Evolutionary conservation across 768 basidiomycete species (phyloP), one percentile per base, ranked within the genome.

Genomic region (Rhizopogon vulgaris): DNA sequence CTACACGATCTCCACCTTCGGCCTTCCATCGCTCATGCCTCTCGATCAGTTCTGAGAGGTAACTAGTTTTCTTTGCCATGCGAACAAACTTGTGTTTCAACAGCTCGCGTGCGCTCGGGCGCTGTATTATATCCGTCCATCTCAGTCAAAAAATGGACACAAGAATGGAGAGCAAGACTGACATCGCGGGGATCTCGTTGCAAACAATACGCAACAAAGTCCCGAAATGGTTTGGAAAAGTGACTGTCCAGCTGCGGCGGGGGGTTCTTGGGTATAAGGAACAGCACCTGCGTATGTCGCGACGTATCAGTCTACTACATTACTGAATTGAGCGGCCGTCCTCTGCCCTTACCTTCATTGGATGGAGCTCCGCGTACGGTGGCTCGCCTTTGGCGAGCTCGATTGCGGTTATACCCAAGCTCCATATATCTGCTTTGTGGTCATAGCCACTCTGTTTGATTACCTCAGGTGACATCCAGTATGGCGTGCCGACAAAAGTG

Each of bases 381-480:
- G 96, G 96, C 65, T 98, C 95, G 27, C 95, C 95, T 69, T 88
- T 94, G 1, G 96, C 96, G 60, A 99, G 76, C 67, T 99, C 96
- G 58, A 98, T 97, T 28, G 93, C 90, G 6, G 96, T 99, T 60
- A 95, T 95, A 12, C 95, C 96, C 56, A 99, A 72, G 69, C 89
- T 92, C 96, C 96, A 99, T 45, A 99, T 97, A 69, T 99, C 96
- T 14, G 96, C 96, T 66, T 97, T 98, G 67, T 94, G 89, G 62
- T 98, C 96, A 70, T 99, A 99, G 4, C 96, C 96, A 52, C 93
- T 95, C 71, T 99, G 96, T 68, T 98, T 98, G 75, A 99, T 99
- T 22, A 98, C 94, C 65, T 99, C 96, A 6, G 96, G 96, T 6
- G 92, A 93, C 96, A 99, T 99, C 96, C 96, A 99, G 65, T 98